Base-by-base conservation (phyloP, 495 filamentous ascomycete species). In the Xanthoparmelia taractica region DNA sequence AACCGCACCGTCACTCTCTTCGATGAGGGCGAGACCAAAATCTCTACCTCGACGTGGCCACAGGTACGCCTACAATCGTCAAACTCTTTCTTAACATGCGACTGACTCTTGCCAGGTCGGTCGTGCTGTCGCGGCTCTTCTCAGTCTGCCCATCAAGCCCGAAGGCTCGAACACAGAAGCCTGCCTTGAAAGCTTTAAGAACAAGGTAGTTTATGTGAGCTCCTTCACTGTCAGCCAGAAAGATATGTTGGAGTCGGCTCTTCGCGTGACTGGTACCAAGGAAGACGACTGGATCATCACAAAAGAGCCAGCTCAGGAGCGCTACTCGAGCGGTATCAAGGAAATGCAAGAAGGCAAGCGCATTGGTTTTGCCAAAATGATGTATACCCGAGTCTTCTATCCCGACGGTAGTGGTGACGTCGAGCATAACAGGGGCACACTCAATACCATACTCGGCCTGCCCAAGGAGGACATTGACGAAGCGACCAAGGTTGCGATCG, bases 391-490 rank as follows among this genome's bases (percentile, higher is more conserved):
- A 0, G 63, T 78, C 4, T 87, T 87, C 60, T 82, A 68, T 47
- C 74, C 76, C 18, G 76, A 79, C 54, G 78, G 73, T 0, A 66
- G 60, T 15, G 78, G 78, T 0, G 70, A 83, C 58, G 77, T 71
- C 61, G 73, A 76, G 60, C 61, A 58, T 10, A 75, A 62, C 57
- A 65, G 65, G 7, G 76, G 76, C 2, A 56, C 79, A 58, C 70
- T 71, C 8, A 88, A 88, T 63, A 71, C 71, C 8, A 37, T 76
- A 55, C 71, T 88, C 33, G 82, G 76, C 0, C 67, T 88, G 61
- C 77, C 80, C 18, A 70, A 77, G 65, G 85, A 88, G 73, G 78
- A 84, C 64, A 61, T 88, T 61, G 84, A 86, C 69, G 81, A 82
- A 65, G 68, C 69, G 10, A 85, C 82, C 0, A 75, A 72, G 69